A percentile compares a stretch with the other conserved stretches of the same genome.
Evolutionary conservation across 768 basidiomycete genomes (phyloP).

Genomic region (Gloeophyllum trabeum): DNA sequence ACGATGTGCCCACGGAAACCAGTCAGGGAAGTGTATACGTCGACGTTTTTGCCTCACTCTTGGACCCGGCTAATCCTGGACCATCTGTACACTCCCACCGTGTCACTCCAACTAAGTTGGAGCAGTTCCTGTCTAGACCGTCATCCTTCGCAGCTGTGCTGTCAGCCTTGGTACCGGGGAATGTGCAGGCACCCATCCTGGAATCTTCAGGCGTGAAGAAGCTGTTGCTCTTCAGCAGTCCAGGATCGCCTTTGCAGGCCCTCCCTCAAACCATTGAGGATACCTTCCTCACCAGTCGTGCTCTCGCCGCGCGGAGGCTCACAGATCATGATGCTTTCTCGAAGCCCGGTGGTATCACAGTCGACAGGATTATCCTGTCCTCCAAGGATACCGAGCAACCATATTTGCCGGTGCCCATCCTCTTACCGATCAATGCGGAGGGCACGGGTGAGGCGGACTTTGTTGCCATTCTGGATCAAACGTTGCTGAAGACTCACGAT

Average conservation of each 20-base stretch:
- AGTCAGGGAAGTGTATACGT: conserved; percentile 57
- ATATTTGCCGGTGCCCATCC: conserved; percentile 39
- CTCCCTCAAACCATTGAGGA: conserved; percentile 42
- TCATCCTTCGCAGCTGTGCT: conserved; percentile 32
- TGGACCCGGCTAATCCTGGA: conserved; percentile 23
- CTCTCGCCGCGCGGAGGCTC: conserved; percentile 47
- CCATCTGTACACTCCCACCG: conserved; percentile 43
- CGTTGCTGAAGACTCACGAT: conserved; percentile 68
- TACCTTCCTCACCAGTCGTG: conserved; percentile 39
- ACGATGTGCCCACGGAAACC: conserved; percentile 58
- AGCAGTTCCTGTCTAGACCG: conserved; percentile 34
- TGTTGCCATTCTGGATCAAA: conserved; percentile 63
- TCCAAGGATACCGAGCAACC: conserved; percentile 25
- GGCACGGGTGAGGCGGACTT: conserved; percentile 51
- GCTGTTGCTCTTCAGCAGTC: conserved; percentile 50
- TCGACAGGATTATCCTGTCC: conserved; percentile 58
- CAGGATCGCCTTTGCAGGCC: conserved; percentile 38
- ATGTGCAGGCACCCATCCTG: not conserved
- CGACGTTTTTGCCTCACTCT: conserved; percentile 57
- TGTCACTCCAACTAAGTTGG: conserved; percentile 43
- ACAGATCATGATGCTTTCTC: conserved; percentile 70
- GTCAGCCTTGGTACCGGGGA: conserved; percentile 9
- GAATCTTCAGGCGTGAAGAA: conserved; percentile 21
- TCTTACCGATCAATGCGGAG: conserved; percentile 41
- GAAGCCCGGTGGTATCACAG: conserved; percentile 57